A percentile compares a stretch with the other conserved stretches of the same genome.
phyloP scores from a whole-genome alignment of 2,329 filamentous ascomycete genomes.

The Colletotrichum limetticola region DNA sequence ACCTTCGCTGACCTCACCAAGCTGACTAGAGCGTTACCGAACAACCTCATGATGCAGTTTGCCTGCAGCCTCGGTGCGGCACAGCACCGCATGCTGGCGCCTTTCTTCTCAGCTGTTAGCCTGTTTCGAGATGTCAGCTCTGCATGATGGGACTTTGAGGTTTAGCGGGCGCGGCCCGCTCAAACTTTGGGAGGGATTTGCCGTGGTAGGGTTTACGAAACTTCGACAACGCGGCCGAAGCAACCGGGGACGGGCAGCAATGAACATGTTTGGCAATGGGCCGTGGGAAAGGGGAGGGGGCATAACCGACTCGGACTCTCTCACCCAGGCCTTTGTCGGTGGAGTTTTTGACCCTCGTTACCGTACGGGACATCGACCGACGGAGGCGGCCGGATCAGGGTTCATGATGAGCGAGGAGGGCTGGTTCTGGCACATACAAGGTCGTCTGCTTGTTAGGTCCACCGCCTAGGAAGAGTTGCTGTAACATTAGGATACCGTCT shows the following conservation, averaged over 20 bases:
- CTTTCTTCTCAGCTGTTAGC: background rate
- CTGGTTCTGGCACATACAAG: background rate
- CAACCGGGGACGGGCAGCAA: background rate
- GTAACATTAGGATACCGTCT: constrained; percentile 9
- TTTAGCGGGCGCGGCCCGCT: background rate
- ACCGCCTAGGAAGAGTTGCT: background rate
- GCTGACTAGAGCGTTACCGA: background rate
- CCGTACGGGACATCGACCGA: constrained; percentile 18
- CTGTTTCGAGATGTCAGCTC: background rate
- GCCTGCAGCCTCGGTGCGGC: background rate
- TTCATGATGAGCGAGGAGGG: background rate
- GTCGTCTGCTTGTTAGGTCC: background rate
- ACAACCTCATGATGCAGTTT: background rate
- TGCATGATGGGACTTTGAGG: background rate
- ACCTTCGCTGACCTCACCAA: background rate
- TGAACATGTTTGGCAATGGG: constrained; percentile 16
- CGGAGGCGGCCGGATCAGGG: background rate
- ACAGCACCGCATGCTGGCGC: background rate
- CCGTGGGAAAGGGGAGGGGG: background rate
- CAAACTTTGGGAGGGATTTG: background rate
- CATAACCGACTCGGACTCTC: background rate
- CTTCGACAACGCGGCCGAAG: background rate
- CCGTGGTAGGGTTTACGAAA: background rate
- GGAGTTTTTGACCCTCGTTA: background rate
- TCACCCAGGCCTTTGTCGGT: constrained; percentile 1